These are phyloP conservation scores for Cryptococcus neoformans DNA, from an alignment of 1,284 basidiomycete genomes.

Conservation along the genomic window DNA sequence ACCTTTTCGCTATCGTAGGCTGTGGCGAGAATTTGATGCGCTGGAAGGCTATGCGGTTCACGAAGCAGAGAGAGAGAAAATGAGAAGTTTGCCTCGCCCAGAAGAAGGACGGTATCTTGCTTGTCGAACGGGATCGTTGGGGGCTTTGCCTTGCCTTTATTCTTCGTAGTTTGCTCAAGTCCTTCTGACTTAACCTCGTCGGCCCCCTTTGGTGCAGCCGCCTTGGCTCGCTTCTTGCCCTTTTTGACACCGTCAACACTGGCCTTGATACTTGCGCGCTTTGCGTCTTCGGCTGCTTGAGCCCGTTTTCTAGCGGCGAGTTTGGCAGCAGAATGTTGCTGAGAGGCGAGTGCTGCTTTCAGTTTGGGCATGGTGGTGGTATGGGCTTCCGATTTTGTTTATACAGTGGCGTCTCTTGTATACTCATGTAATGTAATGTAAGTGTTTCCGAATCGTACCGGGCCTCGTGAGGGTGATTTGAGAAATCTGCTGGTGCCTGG, in stretches of 20 bases:
- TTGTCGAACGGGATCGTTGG: slow-evolving; percentile 63
- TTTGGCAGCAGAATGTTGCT: slow-evolving; percentile 19
- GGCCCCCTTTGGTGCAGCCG: neutral
- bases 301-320: slow-evolving; percentile 16
- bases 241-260: slow-evolving; percentile 21
- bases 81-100: slow-evolving; percentile 96
- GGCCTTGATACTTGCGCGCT: slow-evolving; percentile 13
- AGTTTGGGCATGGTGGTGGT: slow-evolving; percentile 13
- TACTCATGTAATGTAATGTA: too few relatives aligned
- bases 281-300: slow-evolving; percentile 12
- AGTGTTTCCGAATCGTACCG: too few relatives aligned
- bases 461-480: too few relatives aligned
- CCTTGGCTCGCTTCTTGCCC: slow-evolving; percentile 19
- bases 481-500: too few relatives aligned
- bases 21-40: slow-evolving; percentile 75
- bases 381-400: too few relatives aligned
- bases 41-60: slow-evolving; percentile 58
- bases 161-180: neutral
- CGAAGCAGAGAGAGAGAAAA: slow-evolving; percentile 73
- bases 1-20: slow-evolving; percentile 77
- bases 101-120: slow-evolving; percentile 75
- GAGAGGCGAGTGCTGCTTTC: slow-evolving; percentile 27
- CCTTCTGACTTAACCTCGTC: neutral
- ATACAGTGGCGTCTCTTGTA: too few relatives aligned
- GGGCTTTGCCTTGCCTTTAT: slow-evolving; percentile 57